Base-by-base conservation (phyloP, 2,329 filamentous ascomycete genomes). In the Immersiporthe knoxdaviesiana region DNA sequence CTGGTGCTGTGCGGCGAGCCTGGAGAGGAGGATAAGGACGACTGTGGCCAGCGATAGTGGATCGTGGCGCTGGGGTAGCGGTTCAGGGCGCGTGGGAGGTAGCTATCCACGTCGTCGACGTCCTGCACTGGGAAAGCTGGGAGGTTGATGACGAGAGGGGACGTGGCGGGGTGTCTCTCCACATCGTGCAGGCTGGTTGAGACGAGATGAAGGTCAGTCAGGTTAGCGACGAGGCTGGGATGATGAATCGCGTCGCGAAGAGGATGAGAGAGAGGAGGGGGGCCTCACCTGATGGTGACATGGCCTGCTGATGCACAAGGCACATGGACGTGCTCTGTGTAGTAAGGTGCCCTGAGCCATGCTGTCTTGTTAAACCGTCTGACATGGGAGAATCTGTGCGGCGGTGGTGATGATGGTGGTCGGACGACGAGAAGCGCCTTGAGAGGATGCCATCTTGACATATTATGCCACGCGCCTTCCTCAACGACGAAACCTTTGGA, bases 1-100 rank as follows among this genome's bases (percentile, higher is more conserved):
- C 11, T 24, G 11, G n/a, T 50, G 37, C 44, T 54, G 60, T 12
- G 39, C 1, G 50, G 50, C 44, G 37, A 44, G 21, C 3, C 21
- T 41, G 54, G 3, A 1, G 64, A 12, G 10, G 52, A n/a, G 14
- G 54, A 37, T 1, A 10, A 47, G 54, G 74, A 76, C 10, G 39
- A 27, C 21, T 41, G 59, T 11, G 75, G 75, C 88, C 88, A 90
- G 21, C 88, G 82, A 75, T 90, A 90, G 74, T 88, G 85, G 74
- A 90, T 86, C 67, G 83, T 82, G 7, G 83, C 87, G 0, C 86
- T 81, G 1, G 87, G 82, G 47, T 79, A 80, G 18, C 76, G 76
- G 16, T 75, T 78, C 41, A 84, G 77, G 69, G 84, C 85, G 12
- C 72, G 72, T 37, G 84, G 82, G 32, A 85, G 72, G 41, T 77